Base-by-base conservation (phyloP, 108 stramenopile genomes). In the Pseudonitzschia pungens region DNA sequence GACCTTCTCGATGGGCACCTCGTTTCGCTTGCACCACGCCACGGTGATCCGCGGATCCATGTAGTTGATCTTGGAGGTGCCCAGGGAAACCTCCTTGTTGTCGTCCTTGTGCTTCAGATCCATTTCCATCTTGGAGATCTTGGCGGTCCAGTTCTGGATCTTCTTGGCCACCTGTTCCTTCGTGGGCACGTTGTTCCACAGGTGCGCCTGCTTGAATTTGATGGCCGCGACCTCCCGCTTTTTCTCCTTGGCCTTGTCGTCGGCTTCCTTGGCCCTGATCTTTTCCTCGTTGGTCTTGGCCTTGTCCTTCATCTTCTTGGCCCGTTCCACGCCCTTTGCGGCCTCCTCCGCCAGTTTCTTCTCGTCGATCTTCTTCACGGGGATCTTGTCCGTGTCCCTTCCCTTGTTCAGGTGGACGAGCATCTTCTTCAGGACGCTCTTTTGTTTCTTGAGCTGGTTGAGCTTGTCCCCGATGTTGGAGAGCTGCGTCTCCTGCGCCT, bases 1-100 rank as follows among this genome's bases (percentile, higher is more conserved):
- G 20, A 98, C 83, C 68, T 95, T 96, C 75, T 97, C 96, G 51
- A 98, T 95, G 1, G 97, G 97, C 15, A 97, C 93, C 55, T 97
- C 96, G 69, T 94, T 94, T 40, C 95, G 86, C 78, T 99, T 99
- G 86, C 99, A 99, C 96, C 97, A 99, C 9, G 99, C 99, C 3
- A 99, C 98, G 22, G 96, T 88, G 67, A 99, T 97, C 51, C 99
- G 94, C 4, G 98, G 99, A 86, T 99, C 98, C 97, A 98, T 98
- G 81, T 99, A 99, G 71, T 82, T 66, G 50, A 86, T 84, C 83
- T 92, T 92, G 44, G 95, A 95, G 29, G 97, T 97, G 68, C 95
- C 94, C 14, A 97, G 84, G 10, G 93, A 86, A 4, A 99, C 99
- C 76, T 97, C 97, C 85, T 99, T 99, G 80, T 99, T 99, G 64